Percentiles rank a stretch among this genome's conserved stretches.
phyloP scores from a whole-genome alignment of 2,329 filamentous ascomycete species.

The Cladosporium sp. region DNA sequence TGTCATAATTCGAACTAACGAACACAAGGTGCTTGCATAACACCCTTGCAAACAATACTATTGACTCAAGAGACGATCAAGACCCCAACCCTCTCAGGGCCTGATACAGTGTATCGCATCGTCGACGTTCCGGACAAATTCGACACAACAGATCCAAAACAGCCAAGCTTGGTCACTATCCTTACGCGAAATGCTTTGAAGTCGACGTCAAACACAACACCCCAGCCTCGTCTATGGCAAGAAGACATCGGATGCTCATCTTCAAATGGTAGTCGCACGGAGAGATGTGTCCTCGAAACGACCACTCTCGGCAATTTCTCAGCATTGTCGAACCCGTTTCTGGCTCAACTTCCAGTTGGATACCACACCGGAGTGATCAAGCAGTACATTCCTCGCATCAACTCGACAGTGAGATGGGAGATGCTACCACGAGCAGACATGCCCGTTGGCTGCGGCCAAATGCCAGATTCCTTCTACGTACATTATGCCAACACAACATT shows the following conservation, averaged over 20 bases:
- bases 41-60: neutral
- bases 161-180: neutral
- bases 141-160: neutral
- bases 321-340: neutral
- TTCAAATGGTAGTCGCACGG: neutral
- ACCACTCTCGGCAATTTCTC: neutral
- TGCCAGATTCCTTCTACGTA: conserved; percentile 25
- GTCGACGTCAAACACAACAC: neutral
- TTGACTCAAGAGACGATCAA: neutral
- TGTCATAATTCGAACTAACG: too few species aligned
- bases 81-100: neutral
- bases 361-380: neutral
- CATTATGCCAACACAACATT: conserved; percentile 20
- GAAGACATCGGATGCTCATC: neutral
- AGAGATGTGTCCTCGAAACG: neutral
- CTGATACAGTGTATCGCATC: neutral
- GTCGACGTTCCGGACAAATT: neutral
- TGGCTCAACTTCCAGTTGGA: neutral
- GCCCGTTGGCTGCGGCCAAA: conserved; percentile 27
- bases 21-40: neutral
- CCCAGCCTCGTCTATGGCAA: neutral
- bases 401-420: neutral
- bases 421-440: neutral
- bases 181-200: neutral
- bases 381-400: neutral